A percentile compares a stretch with the other conserved stretches of the same genome.
Evolutionary conservation across 192 early-diverging fungal species (phyloP).

Genomic region (Umbelopsis sp.): DNA sequence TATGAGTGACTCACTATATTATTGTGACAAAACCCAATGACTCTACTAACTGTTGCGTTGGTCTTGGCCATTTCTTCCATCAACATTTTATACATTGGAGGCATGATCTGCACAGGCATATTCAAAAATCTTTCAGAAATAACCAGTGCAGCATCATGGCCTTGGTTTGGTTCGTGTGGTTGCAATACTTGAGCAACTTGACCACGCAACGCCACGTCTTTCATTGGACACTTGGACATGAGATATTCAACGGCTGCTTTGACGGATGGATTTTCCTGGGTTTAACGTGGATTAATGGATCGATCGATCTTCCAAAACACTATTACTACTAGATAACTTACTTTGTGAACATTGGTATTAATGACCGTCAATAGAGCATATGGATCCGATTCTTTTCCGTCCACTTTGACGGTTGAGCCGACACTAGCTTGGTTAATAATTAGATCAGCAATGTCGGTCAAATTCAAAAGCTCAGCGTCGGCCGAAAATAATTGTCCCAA

Average conservation of each 20-base stretch:
- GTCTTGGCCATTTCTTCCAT: conserved; percentile 79
- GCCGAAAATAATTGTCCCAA: conserved; percentile 76
- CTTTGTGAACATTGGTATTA: conserved; percentile 67
- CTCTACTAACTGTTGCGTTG: conserved; percentile 59
- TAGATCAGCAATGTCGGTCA: conserved; percentile 81
- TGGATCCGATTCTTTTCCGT: conserved; percentile 77
- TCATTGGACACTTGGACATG: conserved; percentile 58
- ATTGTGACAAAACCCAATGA: background rate
- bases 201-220: conserved; percentile 5
- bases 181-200: conserved; percentile 27
- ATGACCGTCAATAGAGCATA: conserved; percentile 85
- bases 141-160: conserved; percentile 61
- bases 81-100: conserved; percentile 91
- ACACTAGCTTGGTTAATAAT: conserved; percentile 75
- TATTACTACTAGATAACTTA: background rate
- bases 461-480: conserved; percentile 73
- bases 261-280: conserved; percentile 31
- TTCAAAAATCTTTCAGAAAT: conserved; percentile 92
- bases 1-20: too few relatives aligned
- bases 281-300: background rate
- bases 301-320: too few relatives aligned
- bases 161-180: background rate
- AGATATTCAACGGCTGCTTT: conserved; percentile 64
- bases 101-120: conserved; percentile 91
- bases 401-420: conserved; percentile 90